Conservation (phyloP, 2,329 filamentous ascomycete species). For the Balansia obtecta region DNA sequence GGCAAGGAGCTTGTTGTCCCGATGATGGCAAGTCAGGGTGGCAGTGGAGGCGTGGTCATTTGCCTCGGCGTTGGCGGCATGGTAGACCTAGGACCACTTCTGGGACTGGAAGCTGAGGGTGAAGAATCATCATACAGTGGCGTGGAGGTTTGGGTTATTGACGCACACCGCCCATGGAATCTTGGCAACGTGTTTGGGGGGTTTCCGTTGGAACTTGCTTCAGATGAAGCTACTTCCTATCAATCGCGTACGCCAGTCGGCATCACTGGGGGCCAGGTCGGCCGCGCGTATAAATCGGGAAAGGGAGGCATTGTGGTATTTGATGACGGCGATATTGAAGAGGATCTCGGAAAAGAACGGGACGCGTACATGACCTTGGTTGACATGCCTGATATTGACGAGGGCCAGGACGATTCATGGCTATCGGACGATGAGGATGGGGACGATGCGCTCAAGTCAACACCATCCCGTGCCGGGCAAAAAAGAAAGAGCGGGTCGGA, state of each 20-base stretch:
- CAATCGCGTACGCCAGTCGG: conserved; percentile 46
- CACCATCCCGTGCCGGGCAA: conserved; percentile 33
- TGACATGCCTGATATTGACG: conserved; percentile 83
- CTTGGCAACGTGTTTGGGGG: conserved; percentile 85
- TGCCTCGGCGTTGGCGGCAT: conserved; percentile 89
- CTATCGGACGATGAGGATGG: conserved; percentile 47
- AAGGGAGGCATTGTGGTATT: conserved; percentile 86
- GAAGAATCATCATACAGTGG: conserved; percentile 60
- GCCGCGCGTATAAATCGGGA: conserved; percentile 59
- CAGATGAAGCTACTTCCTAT: conserved; percentile 33
- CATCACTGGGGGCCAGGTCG: conserved; percentile 61
- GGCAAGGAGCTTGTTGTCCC: conserved; percentile 69
- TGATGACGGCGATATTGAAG: conserved; percentile 90
- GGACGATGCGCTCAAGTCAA: conserved; percentile 32
- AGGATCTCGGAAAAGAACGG: conserved; percentile 60
- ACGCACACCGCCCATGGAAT: conserved; percentile 89
- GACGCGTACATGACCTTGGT: conserved; percentile 76
- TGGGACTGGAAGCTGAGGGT: conserved; percentile 56
- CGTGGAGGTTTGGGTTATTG: conserved; percentile 93
- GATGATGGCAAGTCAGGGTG: conserved; percentile 76
- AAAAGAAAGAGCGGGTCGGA: conserved; percentile 76
- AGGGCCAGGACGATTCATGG: conserved; percentile 52
- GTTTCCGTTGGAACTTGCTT: conserved; percentile 40
- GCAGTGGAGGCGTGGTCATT: conserved; percentile 77
- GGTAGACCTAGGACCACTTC: conserved; percentile 69